A percentile compares a stretch with the other conserved stretches of the same genome.
phyloP scores from a whole-genome alignment of 352 stramenopile species.

The Phytopythium litorale region DNA sequence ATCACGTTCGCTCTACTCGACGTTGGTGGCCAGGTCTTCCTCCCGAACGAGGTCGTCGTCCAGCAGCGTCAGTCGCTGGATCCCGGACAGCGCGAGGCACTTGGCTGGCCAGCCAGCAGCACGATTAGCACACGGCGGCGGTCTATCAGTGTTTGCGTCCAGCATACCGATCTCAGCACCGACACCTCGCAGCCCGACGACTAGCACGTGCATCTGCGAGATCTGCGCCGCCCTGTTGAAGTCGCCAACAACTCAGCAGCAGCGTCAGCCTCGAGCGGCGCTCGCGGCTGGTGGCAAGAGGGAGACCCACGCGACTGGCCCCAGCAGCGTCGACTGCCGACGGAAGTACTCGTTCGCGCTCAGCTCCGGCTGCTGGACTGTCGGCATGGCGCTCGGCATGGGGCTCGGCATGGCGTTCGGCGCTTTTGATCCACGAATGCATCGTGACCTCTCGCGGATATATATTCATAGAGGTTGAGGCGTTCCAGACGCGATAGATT shows the following conservation, averaged over 20 bases:
- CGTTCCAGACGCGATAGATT: not conserved
- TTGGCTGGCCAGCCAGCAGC: constrained; percentile 20
- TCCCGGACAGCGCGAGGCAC: constrained; percentile 27
- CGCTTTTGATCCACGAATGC: no score
- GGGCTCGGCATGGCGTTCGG: not conserved
- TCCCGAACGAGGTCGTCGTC: constrained; percentile 39
- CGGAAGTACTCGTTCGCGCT: constrained; percentile 1
- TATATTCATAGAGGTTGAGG: not conserved
- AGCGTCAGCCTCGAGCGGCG: not conserved
- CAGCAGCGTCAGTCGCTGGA: constrained; percentile 35
- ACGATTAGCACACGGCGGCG: not conserved
- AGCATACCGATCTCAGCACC: constrained; percentile 37
- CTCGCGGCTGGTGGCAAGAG: not conserved
- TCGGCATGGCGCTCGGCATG: not conserved
- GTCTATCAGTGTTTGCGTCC: not conserved
- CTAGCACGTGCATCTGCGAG: constrained; percentile 35
- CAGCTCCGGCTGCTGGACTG: not conserved
- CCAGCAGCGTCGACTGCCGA: constrained; percentile 4
- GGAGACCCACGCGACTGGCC: not conserved
- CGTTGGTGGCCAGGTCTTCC: constrained; percentile 29
- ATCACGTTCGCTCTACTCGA: constrained; percentile 2
- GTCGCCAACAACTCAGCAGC: not conserved
- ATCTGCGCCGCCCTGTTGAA: constrained; percentile 33
- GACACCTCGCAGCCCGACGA: constrained; percentile 34
- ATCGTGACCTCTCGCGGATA: not conserved